Evolutionary conservation across 768 basidiomycete genomes (phyloP), one percentile per base, ranked within the genome.

Genomic region (Krasilnikovozyma curviuscula): DNA sequence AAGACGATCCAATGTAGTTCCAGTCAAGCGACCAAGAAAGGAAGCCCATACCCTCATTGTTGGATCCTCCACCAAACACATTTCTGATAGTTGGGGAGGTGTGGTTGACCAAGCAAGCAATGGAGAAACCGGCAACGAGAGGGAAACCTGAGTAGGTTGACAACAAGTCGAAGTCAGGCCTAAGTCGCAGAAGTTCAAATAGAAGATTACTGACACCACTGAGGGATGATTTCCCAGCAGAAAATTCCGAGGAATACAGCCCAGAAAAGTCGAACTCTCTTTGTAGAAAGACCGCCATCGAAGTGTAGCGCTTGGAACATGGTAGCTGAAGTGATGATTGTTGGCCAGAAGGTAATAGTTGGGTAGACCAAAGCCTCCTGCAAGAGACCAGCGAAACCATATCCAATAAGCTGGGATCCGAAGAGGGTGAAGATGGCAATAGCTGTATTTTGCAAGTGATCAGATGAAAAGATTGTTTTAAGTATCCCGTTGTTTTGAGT

Each of bases 71-170:
- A 25, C 67, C 67, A 47, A 68, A 68, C 44, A 68, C 56, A 53
- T 66, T 67, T 29, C 66, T 59, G 44, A 65, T 47, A 46, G 61
- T 62, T 3, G 59, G 54, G 18, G 49, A 53, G 35, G 52, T 62
- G 31, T 54, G 60, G 52, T 46, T 51, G 49, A 57, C 58, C 40
- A 68, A 52, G 50, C 66, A 67, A 57, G 66, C 60, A 48, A 68
- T 63, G 33, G 58, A 57, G 45, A 60, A 40, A 18, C 56, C 60
- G 12, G 60, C 57, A 14, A 61, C 45, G 7, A 57, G 30, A 14
- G 56, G 59, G 56, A 61, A 68, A 55, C 59, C 59, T 61, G 63
- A 68, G 57, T 68, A 65, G 30, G n/a, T n/a, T n/a, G n/a, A n/a
- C n/a, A n/a, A n/a, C n/a, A n/a, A n/a, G n/a, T n/a, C n/a, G n/a